phyloP scores from a whole-genome alignment of 2,329 filamentous ascomycete species.

The Curvularia spicifera region DNA sequence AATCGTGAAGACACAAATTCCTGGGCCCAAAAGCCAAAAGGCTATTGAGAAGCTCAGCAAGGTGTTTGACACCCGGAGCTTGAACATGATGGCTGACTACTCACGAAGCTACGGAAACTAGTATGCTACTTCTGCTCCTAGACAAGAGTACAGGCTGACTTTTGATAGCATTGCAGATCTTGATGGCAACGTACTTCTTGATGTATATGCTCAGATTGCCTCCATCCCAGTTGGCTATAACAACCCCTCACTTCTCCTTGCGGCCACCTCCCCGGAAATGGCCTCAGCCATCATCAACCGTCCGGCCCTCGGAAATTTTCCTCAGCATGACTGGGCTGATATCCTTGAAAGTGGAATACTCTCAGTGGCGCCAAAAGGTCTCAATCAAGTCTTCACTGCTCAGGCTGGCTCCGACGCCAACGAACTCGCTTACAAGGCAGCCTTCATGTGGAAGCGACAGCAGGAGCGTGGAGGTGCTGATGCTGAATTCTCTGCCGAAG shows the following conservation, averaged over 20 bases:
- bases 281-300: conserved; percentile 81
- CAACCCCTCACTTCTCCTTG: conserved; percentile 75
- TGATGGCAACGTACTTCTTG: conserved; percentile 74
- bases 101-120: conserved; percentile 71
- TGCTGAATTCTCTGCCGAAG: conserved; percentile 79
- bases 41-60: conserved; percentile 73
- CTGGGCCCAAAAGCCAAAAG: conserved; percentile 75
- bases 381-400: conserved; percentile 89
- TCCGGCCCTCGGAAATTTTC: conserved; percentile 89
- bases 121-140: conserved; percentile 39
- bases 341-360: conserved; percentile 82
- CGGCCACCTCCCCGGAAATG: conserved; percentile 80
- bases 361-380: conserved; percentile 79
- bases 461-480: conserved; percentile 77
- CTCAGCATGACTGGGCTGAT: conserved; percentile 80
- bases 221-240: conserved; percentile 94
- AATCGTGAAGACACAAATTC: conserved; percentile 66
- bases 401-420: conserved; percentile 91
- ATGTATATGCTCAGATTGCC: conserved; percentile 88
- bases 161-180: conserved; percentile 64
- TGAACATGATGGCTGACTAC: conserved; percentile 65
- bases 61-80: conserved; percentile 83
- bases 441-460: conserved; percentile 90
- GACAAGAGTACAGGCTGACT: conserved; percentile 8
- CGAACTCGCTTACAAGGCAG: conserved; percentile 92